A percentile compares a stretch with the other conserved stretches of the same genome.
phyloP scores from a whole-genome alignment of 371 early-diverging fungal genomes.

The Amoeboaphelidium protococcarum region DNA sequence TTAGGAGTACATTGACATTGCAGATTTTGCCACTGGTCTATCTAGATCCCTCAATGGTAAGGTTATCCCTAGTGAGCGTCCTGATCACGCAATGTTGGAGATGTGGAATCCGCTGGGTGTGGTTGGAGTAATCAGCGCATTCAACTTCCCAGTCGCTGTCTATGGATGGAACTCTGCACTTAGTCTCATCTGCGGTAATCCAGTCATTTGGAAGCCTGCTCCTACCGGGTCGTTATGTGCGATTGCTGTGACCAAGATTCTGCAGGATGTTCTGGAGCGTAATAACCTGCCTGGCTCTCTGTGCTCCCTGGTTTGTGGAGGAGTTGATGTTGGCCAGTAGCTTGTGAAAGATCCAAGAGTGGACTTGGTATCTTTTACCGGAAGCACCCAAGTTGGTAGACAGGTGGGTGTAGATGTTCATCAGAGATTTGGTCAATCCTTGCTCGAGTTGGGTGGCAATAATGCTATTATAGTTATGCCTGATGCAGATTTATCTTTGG shows the following conservation, averaged over 20 bases:
- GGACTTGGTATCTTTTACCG: conserved; percentile 54
- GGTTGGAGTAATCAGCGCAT: conserved; percentile 43
- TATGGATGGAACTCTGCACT: conserved; percentile 50
- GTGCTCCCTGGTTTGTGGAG: conserved; percentile 49
- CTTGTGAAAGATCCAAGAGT: conserved; percentile 30
- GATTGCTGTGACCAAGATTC: conserved; percentile 26
- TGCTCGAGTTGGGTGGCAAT: conserved; percentile 75
- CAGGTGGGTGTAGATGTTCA: conserved; percentile 42
- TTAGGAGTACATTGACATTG: conserved; percentile 39
- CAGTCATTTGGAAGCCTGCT: conserved; percentile 48
- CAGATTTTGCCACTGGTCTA: conserved; percentile 45
- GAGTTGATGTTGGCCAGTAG: conserved; percentile 46
- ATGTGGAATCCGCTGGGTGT: conserved; percentile 59
- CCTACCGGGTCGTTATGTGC: conserved; percentile 53
- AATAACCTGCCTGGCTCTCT: conserved; percentile 45
- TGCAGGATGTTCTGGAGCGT: conserved; percentile 28
- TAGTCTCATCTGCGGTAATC: conserved; percentile 59
- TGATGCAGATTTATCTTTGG: conserved; percentile 37
- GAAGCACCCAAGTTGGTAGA: conserved; percentile 51
- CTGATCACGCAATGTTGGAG: conserved; percentile 87
- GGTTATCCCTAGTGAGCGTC: conserved; percentile 74
- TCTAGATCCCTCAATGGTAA: conserved; percentile 59
- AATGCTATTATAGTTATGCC: conserved; percentile 46
- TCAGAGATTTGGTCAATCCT: conserved; percentile 42
- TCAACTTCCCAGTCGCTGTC: conserved; percentile 37